Evolutionary conservation across 805 yeast genomes (phyloP), one percentile per base, ranked within the genome.

Genomic region (Huiozyma naganishii): DNA sequence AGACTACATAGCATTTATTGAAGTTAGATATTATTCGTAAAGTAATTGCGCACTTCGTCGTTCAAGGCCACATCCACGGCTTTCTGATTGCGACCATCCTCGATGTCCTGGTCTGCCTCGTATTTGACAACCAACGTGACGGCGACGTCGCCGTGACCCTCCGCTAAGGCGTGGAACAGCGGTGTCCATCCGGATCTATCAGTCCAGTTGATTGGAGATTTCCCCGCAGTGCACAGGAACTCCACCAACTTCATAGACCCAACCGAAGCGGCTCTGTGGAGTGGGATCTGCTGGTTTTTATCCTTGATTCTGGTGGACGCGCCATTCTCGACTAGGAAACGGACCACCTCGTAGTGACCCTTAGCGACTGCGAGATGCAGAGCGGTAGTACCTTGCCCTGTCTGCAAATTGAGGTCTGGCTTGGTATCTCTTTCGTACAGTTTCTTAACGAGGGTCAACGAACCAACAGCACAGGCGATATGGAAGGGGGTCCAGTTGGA

Each of bases 401-500:
- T 81, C 29, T 72, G 72, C 36, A 72, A 57, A 54, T 86, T 68
- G 23, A 85, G 68, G 58, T 82, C 81, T 0, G 83, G 82, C 12
- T 57, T 55, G 9, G 54, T 46, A 0, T 84, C 82, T 48, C 70
- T 68, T 0, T 59, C 62, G 50, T 78, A 65, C n/a, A 87, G 55
- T 38, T 67, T 53, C 7, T 72, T 66, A 4, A 86, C 52, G 7
- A 80, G 71, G 6, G 67, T 70, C 23, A 68, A 52, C 52, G 77
- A 74, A 0, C 96, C 95, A 2, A 81, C 69, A 0, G 95, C 75
- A 0, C 83, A 73, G 0, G 92, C 87, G 42, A 90, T 79, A 61
- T 89, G 97, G 32, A 86, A 54, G 1, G 94, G 87, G 0, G 90
- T 81, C 95, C 95, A 89, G 0, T 95, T 95, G 8, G 89, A 70